These are phyloP conservation scores for Bidens hawaiensis DNA, from an alignment of 140 eudicot genomes.

Conservation along the genomic window DNA sequence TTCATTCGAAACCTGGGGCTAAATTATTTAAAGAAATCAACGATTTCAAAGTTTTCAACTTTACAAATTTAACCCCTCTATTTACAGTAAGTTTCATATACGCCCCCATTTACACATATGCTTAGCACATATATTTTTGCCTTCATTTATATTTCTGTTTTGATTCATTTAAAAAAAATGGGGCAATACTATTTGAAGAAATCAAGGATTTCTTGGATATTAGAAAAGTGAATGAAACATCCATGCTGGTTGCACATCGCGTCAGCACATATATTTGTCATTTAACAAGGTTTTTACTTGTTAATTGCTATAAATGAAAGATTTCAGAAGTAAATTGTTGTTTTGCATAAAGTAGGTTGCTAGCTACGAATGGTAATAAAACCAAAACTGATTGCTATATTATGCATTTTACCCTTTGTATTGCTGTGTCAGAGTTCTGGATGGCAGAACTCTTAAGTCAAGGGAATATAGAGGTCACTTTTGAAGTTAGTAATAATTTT, in stretches of 20 bases:
- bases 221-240: no score
- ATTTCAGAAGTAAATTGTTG: background rate
- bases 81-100: background rate
- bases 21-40: background rate
- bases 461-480: conserved; percentile 8
- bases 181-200: no score
- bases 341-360: background rate
- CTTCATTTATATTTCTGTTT: no score
- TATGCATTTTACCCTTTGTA: conserved; percentile 11
- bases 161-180: no score
- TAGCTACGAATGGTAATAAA: background rate
- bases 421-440: background rate
- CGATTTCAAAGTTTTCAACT: background rate
- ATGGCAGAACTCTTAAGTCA: conserved; percentile 9
- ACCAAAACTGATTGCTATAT: background rate
- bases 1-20: background rate
- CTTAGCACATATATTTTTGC: background rate
- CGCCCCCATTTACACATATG: background rate
- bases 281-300: background rate
- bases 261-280: no score
- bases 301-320: background rate
- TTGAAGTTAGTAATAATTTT: background rate
- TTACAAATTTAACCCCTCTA: background rate
- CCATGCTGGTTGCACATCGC: no score
- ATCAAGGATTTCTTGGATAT: no score